phyloP scores from a whole-genome alignment of 257 asterid species.

The Solanum okadae region DNA sequence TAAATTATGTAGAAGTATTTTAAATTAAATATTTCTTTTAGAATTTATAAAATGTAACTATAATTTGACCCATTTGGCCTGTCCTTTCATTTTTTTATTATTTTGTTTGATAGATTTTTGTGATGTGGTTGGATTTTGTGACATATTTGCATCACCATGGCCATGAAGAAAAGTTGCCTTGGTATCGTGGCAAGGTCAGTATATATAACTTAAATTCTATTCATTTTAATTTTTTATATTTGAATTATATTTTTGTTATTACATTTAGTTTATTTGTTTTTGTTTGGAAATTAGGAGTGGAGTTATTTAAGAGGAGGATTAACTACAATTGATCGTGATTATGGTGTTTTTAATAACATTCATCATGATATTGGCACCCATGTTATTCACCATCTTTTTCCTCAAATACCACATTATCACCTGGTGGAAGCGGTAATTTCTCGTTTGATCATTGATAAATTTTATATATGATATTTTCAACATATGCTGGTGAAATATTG shows the following conservation, averaged over 20 bases:
- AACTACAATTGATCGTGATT: constrained; percentile 79
- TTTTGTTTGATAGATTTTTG: constrained; percentile 41
- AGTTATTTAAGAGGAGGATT: constrained; percentile 81
- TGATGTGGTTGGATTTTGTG: constrained; percentile 71
- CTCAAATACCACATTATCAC: constrained; percentile 91
- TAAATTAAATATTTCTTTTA: neutral
- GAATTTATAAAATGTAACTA: neutral
- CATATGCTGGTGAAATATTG: neutral
- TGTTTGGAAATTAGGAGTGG: constrained; percentile 47
- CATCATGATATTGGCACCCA: constrained; percentile 93
- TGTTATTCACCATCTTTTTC: constrained; percentile 80
- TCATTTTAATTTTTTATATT: too few relatives aligned
- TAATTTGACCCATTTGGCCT: neutral
- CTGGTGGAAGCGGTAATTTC: constrained; percentile 59
- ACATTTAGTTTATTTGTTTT: too few relatives aligned
- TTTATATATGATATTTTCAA: neutral
- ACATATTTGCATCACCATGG: constrained; percentile 92
- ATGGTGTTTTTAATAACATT: constrained; percentile 62
- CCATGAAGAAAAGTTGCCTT: constrained; percentile 63
- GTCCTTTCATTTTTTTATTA: neutral
- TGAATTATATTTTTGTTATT: neutral
- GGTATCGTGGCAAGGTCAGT: constrained; percentile 85
- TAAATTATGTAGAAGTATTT: neutral
- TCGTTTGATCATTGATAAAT: neutral
- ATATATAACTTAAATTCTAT: neutral